These are phyloP conservation scores for Albugo laibachii DNA, from an alignment of 352 stramenopile species.

Conservation along the genomic window DNA sequence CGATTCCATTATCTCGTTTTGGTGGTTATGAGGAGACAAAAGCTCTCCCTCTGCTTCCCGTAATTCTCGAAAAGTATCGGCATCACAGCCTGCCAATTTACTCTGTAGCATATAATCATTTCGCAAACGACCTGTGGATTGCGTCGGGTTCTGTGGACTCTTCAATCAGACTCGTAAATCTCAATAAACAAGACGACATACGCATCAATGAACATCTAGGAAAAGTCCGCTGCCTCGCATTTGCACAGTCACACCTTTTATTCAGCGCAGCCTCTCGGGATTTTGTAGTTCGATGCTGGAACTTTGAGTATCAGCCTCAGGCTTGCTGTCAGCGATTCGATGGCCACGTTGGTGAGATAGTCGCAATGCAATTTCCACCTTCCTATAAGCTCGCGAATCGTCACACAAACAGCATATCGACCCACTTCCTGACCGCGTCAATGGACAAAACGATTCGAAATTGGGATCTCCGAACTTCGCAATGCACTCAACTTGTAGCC, in stretches of 20 bases:
- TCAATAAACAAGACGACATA: constrained; percentile 9
- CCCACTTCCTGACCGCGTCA: constrained; percentile 16
- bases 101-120: constrained; percentile 21
- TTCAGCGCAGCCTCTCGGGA: constrained; percentile 24
- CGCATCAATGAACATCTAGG: constrained; percentile 17
- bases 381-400: too few relatives aligned
- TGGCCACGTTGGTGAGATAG: constrained; percentile 42
- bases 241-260: constrained; percentile 14
- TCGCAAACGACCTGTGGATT: constrained; percentile 10
- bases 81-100: constrained; percentile 36
- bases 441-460: constrained; percentile 39
- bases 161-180: constrained; percentile 31
- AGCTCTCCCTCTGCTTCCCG: constrained; percentile 22
- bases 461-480: constrained; percentile 35
- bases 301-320: constrained; percentile 11
- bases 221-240: constrained; percentile 30
- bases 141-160: constrained; percentile 35
- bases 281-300: constrained; percentile 26
- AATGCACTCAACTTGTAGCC: constrained; percentile 30
- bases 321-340: constrained; percentile 17
- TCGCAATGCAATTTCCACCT: too few relatives aligned
- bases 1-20: constrained; percentile 7
- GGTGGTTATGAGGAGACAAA: too few relatives aligned
- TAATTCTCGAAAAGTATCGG: constrained; percentile 33
- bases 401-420: neutral